Evolutionary conservation across 2,329 filamentous ascomycete species (phyloP).

Genomic region (Cladophialophora exuberans): DNA sequence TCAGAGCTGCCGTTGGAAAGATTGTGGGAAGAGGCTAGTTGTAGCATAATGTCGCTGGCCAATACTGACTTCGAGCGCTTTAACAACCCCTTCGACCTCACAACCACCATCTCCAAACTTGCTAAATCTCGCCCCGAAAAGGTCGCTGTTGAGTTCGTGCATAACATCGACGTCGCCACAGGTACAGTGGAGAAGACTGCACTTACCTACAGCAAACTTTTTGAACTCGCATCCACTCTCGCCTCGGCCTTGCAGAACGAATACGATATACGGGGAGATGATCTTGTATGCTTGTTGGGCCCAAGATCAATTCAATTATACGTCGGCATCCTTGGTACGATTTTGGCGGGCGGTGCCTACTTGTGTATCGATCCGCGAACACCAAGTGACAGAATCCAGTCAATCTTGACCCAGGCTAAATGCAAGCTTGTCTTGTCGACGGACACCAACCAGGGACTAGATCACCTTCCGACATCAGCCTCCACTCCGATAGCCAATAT

Average conservation of each 20-base stretch:
- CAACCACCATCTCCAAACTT: constrained; percentile 58
- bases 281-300: constrained; percentile 73
- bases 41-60: constrained; percentile 52
- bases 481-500: constrained; percentile 7
- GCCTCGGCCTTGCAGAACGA: constrained; percentile 58
- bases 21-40: constrained; percentile 21
- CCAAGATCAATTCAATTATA: constrained; percentile 77
- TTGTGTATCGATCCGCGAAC: constrained; percentile 77
- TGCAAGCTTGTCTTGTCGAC: constrained; percentile 17
- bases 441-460: neutral
- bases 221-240: constrained; percentile 65
- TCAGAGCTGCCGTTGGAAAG: constrained; percentile 36
- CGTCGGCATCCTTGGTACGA: constrained; percentile 70
- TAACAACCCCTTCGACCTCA: constrained; percentile 49
- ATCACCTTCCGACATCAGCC: neutral
- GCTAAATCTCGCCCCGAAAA: constrained; percentile 54
- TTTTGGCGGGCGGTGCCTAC: constrained; percentile 78
- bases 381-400: constrained; percentile 61
- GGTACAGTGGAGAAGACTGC: constrained; percentile 40
- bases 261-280: constrained; percentile 52
- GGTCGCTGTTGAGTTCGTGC: constrained; percentile 68
- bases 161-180: constrained; percentile 46
- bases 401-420: constrained; percentile 66
- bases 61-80: constrained; percentile 47
- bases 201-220: constrained; percentile 68